Conservation (phyloP, 2,329 filamentous ascomycete genomes). For the Fusarium sororula region DNA sequence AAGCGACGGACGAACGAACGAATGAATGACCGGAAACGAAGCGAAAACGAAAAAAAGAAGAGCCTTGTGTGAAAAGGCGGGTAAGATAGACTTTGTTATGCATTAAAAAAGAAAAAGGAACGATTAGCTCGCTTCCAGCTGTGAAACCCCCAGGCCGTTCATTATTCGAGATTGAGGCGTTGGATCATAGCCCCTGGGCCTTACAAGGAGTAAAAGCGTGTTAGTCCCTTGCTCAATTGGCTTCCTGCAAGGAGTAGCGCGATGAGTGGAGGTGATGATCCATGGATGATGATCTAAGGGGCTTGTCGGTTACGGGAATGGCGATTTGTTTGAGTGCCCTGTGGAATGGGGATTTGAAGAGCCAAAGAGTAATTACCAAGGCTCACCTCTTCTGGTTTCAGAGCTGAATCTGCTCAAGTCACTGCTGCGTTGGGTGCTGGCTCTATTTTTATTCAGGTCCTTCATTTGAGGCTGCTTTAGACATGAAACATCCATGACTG, state of each 20-base stretch:
- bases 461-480: not conserved
- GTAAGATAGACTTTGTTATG: constrained; percentile 16
- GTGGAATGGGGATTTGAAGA: not conserved
- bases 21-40: constrained; percentile 3
- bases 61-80: not conserved
- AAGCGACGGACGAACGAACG: constrained; percentile 11
- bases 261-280: constrained; percentile 4
- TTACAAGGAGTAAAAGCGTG: constrained; percentile 5
- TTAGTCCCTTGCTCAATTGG: constrained; percentile 24
- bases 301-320: constrained; percentile 18
- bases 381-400: not conserved
- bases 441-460: not conserved
- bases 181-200: constrained; percentile 8
- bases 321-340: not conserved
- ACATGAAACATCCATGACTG: constrained; percentile 14
- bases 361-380: not conserved
- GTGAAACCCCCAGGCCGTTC: constrained; percentile 10
- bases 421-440: not conserved
- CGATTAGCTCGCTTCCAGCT: constrained; percentile 1
- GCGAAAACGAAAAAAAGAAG: not conserved
- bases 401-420: not conserved
- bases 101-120: not conserved
- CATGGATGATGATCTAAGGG: constrained; percentile 18
- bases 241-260: not conserved
- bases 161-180: constrained; percentile 4